Conservation (phyloP, 768 basidiomycete species). For the Lentinula lateritia region DNA sequence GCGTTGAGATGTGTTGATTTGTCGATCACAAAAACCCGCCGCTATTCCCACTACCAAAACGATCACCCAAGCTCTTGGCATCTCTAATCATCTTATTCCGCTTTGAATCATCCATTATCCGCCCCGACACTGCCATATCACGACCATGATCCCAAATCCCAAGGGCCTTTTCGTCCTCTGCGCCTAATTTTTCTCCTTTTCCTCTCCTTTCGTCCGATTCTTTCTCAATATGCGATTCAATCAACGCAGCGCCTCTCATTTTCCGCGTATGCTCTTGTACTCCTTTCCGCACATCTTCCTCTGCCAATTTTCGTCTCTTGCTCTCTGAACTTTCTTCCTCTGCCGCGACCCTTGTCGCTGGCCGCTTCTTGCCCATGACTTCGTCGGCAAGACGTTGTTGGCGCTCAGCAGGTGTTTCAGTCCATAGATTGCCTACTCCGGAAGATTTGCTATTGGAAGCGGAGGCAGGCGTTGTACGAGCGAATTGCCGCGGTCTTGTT, state of each 20-base stretch:
- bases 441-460: conserved; percentile 38
- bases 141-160: conserved; percentile 90
- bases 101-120: conserved; percentile 85
- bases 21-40: conserved; percentile 50
- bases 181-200: not conserved
- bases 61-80: conserved; percentile 72
- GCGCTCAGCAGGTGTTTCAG: conserved; percentile 91
- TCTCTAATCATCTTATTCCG: conserved; percentile 76
- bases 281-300: conserved; percentile 56
- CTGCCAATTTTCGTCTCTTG: conserved; percentile 61
- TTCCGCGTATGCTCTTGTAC: conserved; percentile 77
- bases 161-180: conserved; percentile 28
- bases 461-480: conserved; percentile 44
- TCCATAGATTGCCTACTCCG: conserved; percentile 67
- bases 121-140: conserved; percentile 84
- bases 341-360: conserved; percentile 42
- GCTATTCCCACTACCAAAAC: conserved; percentile 72
- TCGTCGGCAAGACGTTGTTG: conserved; percentile 93
- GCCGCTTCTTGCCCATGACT: conserved; percentile 84
- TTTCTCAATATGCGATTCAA: conserved; percentile 42
- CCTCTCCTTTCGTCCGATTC: not conserved
- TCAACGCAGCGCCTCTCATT: conserved; percentile 47
- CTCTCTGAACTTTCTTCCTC: conserved; percentile 37
- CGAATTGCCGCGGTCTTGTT: conserved; percentile 70
- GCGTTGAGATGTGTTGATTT: not conserved